Evolutionary conservation across 768 basidiomycete species (phyloP).

Genomic region (Megacollybia marginata): DNA sequence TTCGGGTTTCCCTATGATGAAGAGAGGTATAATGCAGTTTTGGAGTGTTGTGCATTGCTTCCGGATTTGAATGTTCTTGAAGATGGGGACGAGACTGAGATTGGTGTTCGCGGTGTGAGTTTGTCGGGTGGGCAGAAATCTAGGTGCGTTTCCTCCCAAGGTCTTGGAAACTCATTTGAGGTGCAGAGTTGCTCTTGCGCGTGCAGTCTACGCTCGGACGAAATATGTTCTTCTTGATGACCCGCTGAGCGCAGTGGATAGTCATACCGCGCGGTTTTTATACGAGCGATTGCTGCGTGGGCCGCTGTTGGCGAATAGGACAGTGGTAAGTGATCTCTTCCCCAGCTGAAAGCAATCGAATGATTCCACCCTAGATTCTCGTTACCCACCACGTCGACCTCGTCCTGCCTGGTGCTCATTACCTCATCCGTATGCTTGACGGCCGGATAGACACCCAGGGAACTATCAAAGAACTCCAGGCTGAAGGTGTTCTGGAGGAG

Average conservation of each 20-base stretch:
- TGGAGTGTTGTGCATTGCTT: constrained; percentile 78
- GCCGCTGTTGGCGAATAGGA: constrained; percentile 56
- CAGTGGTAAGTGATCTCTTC: constrained; percentile 34
- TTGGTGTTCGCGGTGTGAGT: constrained; percentile 73
- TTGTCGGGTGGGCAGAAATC: constrained; percentile 82
- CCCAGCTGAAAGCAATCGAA: neutral
- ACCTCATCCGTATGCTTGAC: constrained; percentile 73
- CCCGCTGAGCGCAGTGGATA: constrained; percentile 75
- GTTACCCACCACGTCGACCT: constrained; percentile 86
- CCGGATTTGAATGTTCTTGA: constrained; percentile 81
- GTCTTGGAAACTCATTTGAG: neutral
- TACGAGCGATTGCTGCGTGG: constrained; percentile 63
- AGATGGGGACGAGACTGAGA: constrained; percentile 81
- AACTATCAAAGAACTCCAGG: constrained; percentile 53
- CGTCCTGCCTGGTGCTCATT: constrained; percentile 65
- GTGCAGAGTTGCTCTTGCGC: constrained; percentile 69
- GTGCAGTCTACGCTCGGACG: constrained; percentile 71
- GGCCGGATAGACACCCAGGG: constrained; percentile 77
- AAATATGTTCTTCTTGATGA: constrained; percentile 74
- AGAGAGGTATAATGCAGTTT: constrained; percentile 63
- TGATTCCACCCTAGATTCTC: constrained; percentile 33
- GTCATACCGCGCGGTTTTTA: constrained; percentile 56
- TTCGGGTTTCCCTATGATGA: constrained; percentile 71
- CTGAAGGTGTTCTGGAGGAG: constrained; percentile 51
- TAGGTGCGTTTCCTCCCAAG: constrained; percentile 29